A percentile compares a stretch with the other conserved stretches of the same genome.
phyloP scores from a whole-genome alignment of 1,284 basidiomycete genomes.

The Mycosarcoma mackinlayi region DNA sequence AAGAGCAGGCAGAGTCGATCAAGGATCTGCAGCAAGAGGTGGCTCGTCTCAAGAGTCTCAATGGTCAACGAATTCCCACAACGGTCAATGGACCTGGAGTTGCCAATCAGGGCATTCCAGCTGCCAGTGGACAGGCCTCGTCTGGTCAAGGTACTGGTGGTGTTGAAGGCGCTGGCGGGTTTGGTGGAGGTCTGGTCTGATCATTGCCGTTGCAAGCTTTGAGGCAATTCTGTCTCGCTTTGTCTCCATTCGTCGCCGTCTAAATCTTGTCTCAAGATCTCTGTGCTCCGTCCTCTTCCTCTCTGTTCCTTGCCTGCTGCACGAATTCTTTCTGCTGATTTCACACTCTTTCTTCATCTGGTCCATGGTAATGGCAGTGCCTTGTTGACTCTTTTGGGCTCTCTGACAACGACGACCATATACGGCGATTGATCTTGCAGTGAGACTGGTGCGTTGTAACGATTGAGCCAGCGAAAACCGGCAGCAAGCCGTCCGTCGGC shows the following conservation, averaged over 20 bases:
- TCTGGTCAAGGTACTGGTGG: background rate
- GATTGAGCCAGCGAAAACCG: no score
- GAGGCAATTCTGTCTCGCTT: no score
- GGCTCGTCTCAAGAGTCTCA: conserved; percentile 5
- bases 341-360: no score
- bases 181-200: background rate
- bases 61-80: background rate
- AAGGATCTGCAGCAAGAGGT: conserved; percentile 3
- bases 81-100: background rate
- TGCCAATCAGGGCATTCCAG: background rate
- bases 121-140: background rate
- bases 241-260: conserved; percentile 7
- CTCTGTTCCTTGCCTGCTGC: background rate
- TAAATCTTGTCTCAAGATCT: background rate
- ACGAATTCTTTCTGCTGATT: no score
- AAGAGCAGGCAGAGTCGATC: background rate
- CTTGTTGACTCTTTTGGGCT: no score
- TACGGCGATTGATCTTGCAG: no score
- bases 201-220: no score
- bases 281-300: background rate
- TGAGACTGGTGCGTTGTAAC: no score
- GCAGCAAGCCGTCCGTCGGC: no score
- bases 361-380: no score
- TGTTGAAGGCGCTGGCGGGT: no score
- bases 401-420: no score